Evolutionary conservation across 495 filamentous ascomycete species (phyloP), one percentile per base, ranked within the genome.

Genomic region (Corynascus novoguineensis): DNA sequence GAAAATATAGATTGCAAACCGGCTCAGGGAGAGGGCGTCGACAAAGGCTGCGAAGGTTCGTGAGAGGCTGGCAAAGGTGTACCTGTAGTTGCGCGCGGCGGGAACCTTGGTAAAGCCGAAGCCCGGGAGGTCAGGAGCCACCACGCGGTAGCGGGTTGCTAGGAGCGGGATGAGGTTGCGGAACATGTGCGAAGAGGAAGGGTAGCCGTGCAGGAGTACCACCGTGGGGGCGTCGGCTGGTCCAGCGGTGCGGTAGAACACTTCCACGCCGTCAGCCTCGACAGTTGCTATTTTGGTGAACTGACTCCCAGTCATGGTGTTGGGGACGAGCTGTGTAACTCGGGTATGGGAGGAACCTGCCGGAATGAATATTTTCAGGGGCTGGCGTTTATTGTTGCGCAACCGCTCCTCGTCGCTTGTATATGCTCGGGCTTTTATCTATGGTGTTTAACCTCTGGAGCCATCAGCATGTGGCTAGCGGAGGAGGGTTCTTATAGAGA

Each of bases 131-230:
- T 85, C 83, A 0, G 81, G 84, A 3, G 82, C 77, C 14, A 85
- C 64, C 32, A 85, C 74, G n/a, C 76, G 75, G 58, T 84, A 81
- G 17, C 64, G 63, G 17, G 56, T 57, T 10, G 76, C 72, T 7
- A 87, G 75, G 24, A 83, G 68, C 5, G 84, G 82, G 49, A 87
- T 85, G 8, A 86, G 64, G 58, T 83, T 73, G 40, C 81, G 81
- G 63, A 79, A 86, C 67, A 81, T 76, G 64, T 83, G 76, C 0
- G 84, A 86, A 4, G 83, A 85, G 9, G 78, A 75, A 0, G 83
- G 83, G 60, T 83, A 86, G 38, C 83, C 83, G 53, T 86, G 83
- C 15, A 87, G 78, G 31, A 87, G 78, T 48, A 86, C 76, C 24
- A 86, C 61, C 2, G 74, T 69, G 5, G 82, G 80, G 2, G 70